Evolutionary conservation across 2,329 filamentous ascomycete genomes (phyloP).

Genomic region (Hysterium pulicare): DNA sequence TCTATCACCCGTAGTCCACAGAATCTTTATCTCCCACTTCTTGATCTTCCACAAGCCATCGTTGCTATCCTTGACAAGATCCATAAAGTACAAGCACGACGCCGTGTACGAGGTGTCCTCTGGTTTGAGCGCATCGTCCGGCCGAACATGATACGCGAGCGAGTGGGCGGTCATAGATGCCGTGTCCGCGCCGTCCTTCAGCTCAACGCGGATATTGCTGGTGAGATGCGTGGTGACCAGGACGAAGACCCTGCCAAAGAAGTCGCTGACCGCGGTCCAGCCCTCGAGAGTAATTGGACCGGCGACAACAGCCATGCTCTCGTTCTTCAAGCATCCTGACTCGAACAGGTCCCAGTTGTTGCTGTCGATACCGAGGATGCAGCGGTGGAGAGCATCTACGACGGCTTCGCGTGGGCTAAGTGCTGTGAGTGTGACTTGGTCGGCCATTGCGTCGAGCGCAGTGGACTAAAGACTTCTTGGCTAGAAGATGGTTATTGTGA

Average conservation of each 20-base stretch:
- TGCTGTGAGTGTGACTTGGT: slow-evolving; percentile 7
- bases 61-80: slow-evolving; percentile 13
- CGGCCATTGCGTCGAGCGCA: slow-evolving; percentile 8
- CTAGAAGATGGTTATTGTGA: too few species aligned
- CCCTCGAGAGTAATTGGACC: slow-evolving; percentile 14
- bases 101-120: slow-evolving; percentile 20
- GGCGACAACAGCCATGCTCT: slow-evolving; percentile 15
- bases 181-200: slow-evolving; percentile 12
- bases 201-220: slow-evolving; percentile 21
- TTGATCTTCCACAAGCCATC: slow-evolving; percentile 24
- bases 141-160: slow-evolving; percentile 18
- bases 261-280: slow-evolving; percentile 14
- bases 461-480: slow-evolving; percentile 4
- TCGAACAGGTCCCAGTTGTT: slow-evolving; percentile 17
- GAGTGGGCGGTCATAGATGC: slow-evolving; percentile 18
- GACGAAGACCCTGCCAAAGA: slow-evolving; percentile 14
- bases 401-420: slow-evolving; percentile 20
- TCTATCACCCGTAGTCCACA: slow-evolving; percentile 20
- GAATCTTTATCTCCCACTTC: slow-evolving; percentile 22
- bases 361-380: slow-evolving; percentile 20
- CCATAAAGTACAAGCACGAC: slow-evolving; percentile 17
- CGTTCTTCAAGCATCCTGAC: slow-evolving; percentile 16
- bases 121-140: slow-evolving; percentile 15
- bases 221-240: slow-evolving; percentile 20
- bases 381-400: slow-evolving; percentile 21